Conservation (phyloP, 2,329 filamentous ascomycete genomes). For the Cladosporium sp. region DNA sequence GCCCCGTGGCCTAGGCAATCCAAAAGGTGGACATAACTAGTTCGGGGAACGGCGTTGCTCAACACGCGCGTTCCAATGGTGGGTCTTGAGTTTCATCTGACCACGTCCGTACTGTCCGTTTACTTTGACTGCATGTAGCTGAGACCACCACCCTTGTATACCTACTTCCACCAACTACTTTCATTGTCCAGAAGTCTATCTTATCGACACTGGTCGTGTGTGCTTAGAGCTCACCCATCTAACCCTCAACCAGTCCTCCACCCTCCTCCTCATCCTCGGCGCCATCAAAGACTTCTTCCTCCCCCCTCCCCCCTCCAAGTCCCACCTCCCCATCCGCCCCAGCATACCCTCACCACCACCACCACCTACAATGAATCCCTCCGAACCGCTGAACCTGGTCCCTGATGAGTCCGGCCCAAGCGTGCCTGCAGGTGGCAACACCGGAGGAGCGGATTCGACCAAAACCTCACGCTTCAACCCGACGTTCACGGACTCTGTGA, state of each 20-base stretch:
- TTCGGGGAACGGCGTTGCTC: neutral
- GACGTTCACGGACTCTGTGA: conserved; percentile 39
- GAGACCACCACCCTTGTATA: neutral
- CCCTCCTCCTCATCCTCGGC: conserved; percentile 12
- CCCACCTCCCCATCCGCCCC: conserved; percentile 5
- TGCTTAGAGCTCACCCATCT: neutral
- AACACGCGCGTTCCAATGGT: conserved; percentile 13
- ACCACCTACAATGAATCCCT: neutral
- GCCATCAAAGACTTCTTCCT: conserved; percentile 20
- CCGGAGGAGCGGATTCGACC: neutral
- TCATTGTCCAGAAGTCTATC: neutral
- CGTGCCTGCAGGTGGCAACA: neutral
- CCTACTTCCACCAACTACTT: neutral
- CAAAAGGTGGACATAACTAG: neutral
- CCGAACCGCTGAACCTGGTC: conserved; percentile 12
- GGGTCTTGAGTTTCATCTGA: conserved; percentile 14
- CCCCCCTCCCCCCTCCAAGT: neutral
- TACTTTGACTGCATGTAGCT: neutral
- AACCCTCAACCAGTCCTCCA: conserved; percentile 9
- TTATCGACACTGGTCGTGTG: too few relatives aligned
- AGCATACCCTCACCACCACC: neutral
- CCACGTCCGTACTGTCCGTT: conserved; percentile 1
- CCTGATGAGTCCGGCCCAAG: conserved; percentile 9
- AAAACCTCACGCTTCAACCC: conserved; percentile 28
- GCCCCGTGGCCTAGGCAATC: conserved; percentile 7